Base-by-base conservation (phyloP, 345 rosid genomes). In the Brassica carinata region DNA sequence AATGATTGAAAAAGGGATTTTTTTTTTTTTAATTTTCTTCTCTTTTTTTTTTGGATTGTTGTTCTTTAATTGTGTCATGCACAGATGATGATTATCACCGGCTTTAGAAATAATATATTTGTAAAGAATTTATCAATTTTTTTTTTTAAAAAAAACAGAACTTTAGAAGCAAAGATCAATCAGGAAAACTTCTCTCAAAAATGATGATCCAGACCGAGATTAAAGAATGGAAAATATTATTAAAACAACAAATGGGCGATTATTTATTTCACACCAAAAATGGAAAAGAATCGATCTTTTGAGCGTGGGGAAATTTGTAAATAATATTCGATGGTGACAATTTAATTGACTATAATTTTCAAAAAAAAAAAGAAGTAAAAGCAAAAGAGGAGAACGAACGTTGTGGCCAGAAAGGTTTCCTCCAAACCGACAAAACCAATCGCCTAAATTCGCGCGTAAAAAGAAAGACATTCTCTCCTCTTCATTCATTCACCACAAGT, bases 361-460 rank as follows among this genome's bases (percentile, higher is more conserved):
- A 7, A 13, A 48, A 48, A 3, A 23, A 26, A 58, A 27, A 63
- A 71, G 19, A 33, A 1, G 18, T 26, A 26, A 8, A 7, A 13
- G 26, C 19, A 69, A 2, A 2, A 7, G 19, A 48, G 51, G 40
- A 33, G 65, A 36, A 78, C 23, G n/a, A 72, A 78, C 77, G 48
- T 55, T 72, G 78, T 45, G 61, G 74, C 77, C 67, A 67, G 64
- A 67, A 40, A 79, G 38, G 11, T 73, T 67, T 62, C 53, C 13
- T 63, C 11, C 34, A 23, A 2, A 73, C 59, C 18, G 53, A 59
- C 45, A 43, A 74, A 74, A 75, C 72, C 5, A 75, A 19, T 64
- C 48, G 15, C 80, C 83, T 62, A 51, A 70, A 18, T 75, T 81
- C 64, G 36, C 76, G 84, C 64, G 73, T 72, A 40, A 62, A 80